Evolutionary conservation across 441 rosid genomes (phyloP), one percentile per base, ranked within the genome.

Genomic region (Pelargonium australe): DNA sequence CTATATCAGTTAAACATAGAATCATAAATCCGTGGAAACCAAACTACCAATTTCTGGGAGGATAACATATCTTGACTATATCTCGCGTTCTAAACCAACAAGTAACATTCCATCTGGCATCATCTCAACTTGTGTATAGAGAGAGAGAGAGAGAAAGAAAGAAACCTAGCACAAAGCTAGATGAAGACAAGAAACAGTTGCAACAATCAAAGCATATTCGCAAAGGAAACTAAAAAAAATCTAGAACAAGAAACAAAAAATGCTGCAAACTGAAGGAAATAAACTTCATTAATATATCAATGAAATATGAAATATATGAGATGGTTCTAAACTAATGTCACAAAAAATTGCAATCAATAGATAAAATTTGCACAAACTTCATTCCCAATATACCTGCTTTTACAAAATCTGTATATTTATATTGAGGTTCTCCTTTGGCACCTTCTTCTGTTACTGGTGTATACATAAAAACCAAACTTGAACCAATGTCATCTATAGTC

Each of bases 401-500:
- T 69, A 92, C 85, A 76, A 92, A 95, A 76, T 95, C 99, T 16
- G 99, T 95, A 76, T 95, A 89, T 74, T 95, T 92, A 73, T 90
- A 90, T 60, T 87, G 98, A 66, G 99, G 97, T 78, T 95, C 99
- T 80, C 99, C 99, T 83, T 88, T 95, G 73, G 89, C 89, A 72
- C 98, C 96, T 85, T 77, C 97, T 81, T 90, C 93, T 3, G 98
- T 89, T 70, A 95, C 96, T 41, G 99, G 99, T 37, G 99, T 92
- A 75, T 87, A 92, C 98, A 95, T 95, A 78, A 87, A 95, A 53
- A 95, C 99, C 90, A 95, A 83, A 86, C 99, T 92, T 67, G 98
- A 90, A 73, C 81, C 97, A 23, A 90, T 82, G 78, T 95, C 99
- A 81, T 90, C 96, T 58, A 92, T 57, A 28, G 88, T 84, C 77